Base-by-base conservation (phyloP, 495 filamentous ascomycete species). In the Penicillium maclennaniae region DNA sequence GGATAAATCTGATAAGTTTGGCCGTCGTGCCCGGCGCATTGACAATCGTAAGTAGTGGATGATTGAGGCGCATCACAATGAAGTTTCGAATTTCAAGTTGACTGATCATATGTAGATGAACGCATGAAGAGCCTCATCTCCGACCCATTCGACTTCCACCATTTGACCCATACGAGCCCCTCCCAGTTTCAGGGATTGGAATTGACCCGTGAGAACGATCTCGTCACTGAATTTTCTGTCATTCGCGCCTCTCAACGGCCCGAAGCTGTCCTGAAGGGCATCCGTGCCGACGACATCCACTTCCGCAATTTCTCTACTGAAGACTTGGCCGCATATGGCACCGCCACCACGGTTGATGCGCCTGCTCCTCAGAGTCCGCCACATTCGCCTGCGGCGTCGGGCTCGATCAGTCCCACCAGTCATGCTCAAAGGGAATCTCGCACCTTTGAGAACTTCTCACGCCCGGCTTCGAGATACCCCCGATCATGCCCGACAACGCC, bases 81-180 rank as follows among this genome's bases (percentile, higher is more conserved):
- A 41, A 41, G 46, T 45, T 26, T 10, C 43, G 45, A 28, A 39
- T 40, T 20, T 6, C n/a, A n/a, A 37, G 39, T 12, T 16, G 17
- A 15, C 23, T 9, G 1, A 40, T 38, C 23, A 7, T 19, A 45
- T 45, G 27, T 50, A 73, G 69, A 69, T 50, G 67, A 71, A 55
- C 69, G 72, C 26, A 50, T 71, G 44, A 72, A 76, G 54, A 72
- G 70, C 39, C 66, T 75, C 59, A 95, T 96, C 45, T 96, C 91
- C 0, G 83, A 81, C 20, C 91, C 91, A 6, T 95, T 87, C 68
- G 87, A 92, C 68, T 96, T 96, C 61, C 89, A 92, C 58, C 91
- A 95, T 67, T 69, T 96, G 42, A 87, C 87, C 21, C 88, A 95
- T 64, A 89, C 86, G 15, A 80, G 80, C 36, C 83, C 79, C 20